phyloP scores from a whole-genome alignment of 805 yeast genomes.

The Starmerella geochares region DNA sequence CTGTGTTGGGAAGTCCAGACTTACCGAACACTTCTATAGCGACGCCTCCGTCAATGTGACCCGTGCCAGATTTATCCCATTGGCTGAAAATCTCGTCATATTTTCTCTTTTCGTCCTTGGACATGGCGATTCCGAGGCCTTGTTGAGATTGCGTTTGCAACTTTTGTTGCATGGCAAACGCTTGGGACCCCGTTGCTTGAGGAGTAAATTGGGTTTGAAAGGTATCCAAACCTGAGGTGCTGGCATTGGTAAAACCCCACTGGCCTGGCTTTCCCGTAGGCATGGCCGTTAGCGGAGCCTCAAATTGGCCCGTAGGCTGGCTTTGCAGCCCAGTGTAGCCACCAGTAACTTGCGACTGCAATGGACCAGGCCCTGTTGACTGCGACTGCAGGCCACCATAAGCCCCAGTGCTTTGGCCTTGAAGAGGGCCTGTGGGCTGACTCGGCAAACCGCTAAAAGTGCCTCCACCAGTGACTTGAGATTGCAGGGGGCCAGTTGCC shows the following conservation, averaged over 20 bases:
- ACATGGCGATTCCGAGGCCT: slow-evolving; percentile 52
- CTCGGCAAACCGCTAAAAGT: no score
- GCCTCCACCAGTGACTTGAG: no score
- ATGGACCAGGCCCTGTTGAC: slow-evolving; percentile 25
- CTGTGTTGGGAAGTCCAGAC: slow-evolving; percentile 77
- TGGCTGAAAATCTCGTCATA: slow-evolving; percentile 81
- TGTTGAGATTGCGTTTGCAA: slow-evolving; percentile 23
- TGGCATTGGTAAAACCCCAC: slow-evolving; percentile 70
- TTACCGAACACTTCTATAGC: slow-evolving; percentile 84
- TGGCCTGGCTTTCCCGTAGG: slow-evolving; percentile 62
- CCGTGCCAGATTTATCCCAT: slow-evolving; percentile 64
- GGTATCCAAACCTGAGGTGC: slow-evolving; percentile 58
- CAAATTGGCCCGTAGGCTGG: slow-evolving; percentile 25
- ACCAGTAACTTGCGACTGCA: slow-evolving; percentile 33
- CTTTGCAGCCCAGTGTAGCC: slow-evolving; percentile 40
- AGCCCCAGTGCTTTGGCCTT: neutral
- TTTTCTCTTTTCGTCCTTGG: slow-evolving; percentile 74
- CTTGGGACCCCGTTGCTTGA: slow-evolving; percentile 28
- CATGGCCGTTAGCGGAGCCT: slow-evolving; percentile 31
- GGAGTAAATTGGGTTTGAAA: slow-evolving; percentile 62
- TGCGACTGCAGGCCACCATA: slow-evolving; percentile 19
- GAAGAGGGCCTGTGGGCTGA: no score
- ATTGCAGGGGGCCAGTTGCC: slow-evolving; percentile 4
- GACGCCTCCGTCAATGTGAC: slow-evolving; percentile 64
- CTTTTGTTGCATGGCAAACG: slow-evolving; percentile 21